Base-by-base conservation (phyloP, 192 early-diverging fungal genomes). In the Pilaira anomala region DNA sequence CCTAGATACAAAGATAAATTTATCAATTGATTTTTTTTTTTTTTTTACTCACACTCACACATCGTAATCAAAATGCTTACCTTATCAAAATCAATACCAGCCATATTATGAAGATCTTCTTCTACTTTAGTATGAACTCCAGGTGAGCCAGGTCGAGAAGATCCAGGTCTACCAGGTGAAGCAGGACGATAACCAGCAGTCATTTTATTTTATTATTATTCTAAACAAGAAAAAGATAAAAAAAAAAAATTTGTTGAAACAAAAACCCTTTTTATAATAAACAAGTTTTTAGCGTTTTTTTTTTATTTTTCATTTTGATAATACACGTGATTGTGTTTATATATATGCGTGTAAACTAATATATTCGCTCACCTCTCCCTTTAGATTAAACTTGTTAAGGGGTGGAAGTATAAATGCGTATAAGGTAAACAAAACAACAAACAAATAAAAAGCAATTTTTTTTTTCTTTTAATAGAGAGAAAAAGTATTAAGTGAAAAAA, bases 41-140 rank as follows among this genome's bases (percentile, higher is more conserved):
- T 36, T 12, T 45, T 12, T n/a, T n/a, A n/a, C n/a, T n/a, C n/a
- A n/a, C n/a, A n/a, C n/a, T n/a, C n/a, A n/a, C n/a, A n/a, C 22
- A 30, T 52, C 14, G 26, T 2, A 28, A 62, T 25, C 7, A 44
- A 7, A 12, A 22, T 22, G 30, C 49, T 28, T 57, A 66, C 82
- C 74, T 85, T 89, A 74, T 81, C 81, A 74, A 82, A 91, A 75
- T 93, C 91, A 58, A 93, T 87, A 76, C 84, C 85, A 66, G 88
- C 90, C 63, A 83, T 79, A 24, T 72, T 74, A 73, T 86, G 82
- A 39, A 89, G 80, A 3, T 81, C 78, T 75, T 89, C 81, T 69
- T 89, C 85, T 51, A 89, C 72, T 40, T 70, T 76, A 25, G 76
- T 77, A 46, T 77, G 71, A 13, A 50, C 62, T 26, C 45, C 69